phyloP scores from a whole-genome alignment of 441 rosid species.

The Syzygium syzygioides region DNA sequence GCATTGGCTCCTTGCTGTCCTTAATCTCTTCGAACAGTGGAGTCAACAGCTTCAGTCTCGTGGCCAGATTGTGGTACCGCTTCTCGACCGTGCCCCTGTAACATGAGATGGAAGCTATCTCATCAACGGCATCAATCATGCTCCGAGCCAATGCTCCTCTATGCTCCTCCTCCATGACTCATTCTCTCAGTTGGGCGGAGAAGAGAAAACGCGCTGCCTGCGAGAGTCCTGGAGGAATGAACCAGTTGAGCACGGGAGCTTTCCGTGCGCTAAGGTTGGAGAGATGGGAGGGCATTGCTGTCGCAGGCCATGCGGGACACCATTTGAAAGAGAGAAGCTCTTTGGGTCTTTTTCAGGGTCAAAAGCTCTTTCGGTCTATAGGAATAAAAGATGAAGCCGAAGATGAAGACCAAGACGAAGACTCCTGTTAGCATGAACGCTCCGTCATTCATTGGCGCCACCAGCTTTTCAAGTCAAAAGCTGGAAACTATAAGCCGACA shows the following conservation, averaged over 20 bases:
- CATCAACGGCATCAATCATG: conserved; percentile 52
- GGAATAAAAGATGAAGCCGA: not conserved
- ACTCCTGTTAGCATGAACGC: too few relatives aligned
- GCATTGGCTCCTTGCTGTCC: conserved; percentile 45
- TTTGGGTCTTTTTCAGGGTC: too few relatives aligned
- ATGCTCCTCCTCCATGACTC: conserved; percentile 33
- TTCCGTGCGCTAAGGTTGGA: not conserved
- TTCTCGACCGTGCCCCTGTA: conserved; percentile 51
- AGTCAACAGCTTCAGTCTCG: conserved; percentile 62
- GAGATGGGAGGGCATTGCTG: not conserved
- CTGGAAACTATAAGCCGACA: too few relatives aligned
- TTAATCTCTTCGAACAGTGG: conserved; percentile 87
- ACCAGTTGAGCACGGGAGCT: not conserved
- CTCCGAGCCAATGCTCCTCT: conserved; percentile 32
- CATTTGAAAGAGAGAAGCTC: not conserved
- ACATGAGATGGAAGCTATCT: conserved; percentile 51
- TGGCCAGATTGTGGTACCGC: conserved; percentile 55
- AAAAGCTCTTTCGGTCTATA: not conserved
- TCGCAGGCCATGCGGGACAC: not conserved
- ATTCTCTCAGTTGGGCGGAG: not conserved
- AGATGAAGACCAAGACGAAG: too few relatives aligned
- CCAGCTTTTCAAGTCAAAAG: too few relatives aligned
- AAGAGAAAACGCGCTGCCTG: not conserved
- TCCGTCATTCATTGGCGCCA: too few relatives aligned
- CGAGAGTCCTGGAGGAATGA: not conserved